phyloP scores from a whole-genome alignment of 306 rosid species.

The Trichosanthes cucumerina region DNA sequence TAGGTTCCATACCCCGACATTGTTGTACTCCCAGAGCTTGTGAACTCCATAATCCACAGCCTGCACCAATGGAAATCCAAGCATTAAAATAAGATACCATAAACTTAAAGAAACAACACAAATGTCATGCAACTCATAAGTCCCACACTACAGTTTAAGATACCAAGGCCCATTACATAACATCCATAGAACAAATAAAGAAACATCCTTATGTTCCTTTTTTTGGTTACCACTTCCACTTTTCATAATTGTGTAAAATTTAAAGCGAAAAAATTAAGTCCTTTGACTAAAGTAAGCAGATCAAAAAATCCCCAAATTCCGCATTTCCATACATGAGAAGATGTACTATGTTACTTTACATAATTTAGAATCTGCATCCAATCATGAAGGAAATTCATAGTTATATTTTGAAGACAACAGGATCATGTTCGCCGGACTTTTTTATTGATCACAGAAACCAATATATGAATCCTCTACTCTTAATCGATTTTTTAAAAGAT shows the following conservation, averaged over 20 bases:
- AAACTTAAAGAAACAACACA: background rate
- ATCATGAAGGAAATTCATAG: background rate
- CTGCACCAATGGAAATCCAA: conserved; percentile 30
- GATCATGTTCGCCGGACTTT: background rate
- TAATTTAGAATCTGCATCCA: background rate
- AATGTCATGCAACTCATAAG: background rate
- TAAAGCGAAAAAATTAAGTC: background rate
- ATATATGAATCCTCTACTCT: background rate
- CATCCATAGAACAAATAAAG: background rate
- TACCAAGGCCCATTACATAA: background rate
- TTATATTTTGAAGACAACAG: background rate
- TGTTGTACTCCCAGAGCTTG: conserved; percentile 81
- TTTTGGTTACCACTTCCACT: background rate
- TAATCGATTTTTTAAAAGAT: background rate
- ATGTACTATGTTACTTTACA: background rate
- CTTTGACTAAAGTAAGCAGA: background rate
- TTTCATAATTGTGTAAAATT: background rate
- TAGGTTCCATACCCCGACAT: conserved; percentile 61
- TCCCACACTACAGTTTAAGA: background rate
- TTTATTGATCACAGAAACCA: background rate
- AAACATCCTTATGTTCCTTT: background rate
- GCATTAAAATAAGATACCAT: background rate
- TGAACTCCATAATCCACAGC: conserved; percentile 96
- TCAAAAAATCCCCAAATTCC: background rate
- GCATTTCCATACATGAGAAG: background rate